Base-by-base conservation (phyloP, 23 red algal genomes). In the Agarophyton chilense region DNA sequence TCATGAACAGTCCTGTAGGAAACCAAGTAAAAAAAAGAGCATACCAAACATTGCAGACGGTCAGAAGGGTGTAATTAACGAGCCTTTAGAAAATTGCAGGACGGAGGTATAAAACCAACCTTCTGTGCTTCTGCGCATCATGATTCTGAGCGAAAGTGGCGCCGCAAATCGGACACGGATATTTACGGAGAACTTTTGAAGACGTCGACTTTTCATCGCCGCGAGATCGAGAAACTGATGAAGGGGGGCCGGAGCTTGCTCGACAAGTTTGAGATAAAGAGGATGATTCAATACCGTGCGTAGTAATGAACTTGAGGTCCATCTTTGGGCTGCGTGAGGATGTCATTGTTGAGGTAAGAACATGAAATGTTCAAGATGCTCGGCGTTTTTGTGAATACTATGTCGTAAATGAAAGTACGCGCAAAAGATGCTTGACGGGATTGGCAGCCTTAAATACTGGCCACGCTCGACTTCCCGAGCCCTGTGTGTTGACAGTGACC, bases 1-100 rank as follows among this genome's bases (percentile, higher is more conserved):
- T 89, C 85, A 67, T 89, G 85, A 29, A 89, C 85, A 10, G 68
- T 74, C 21, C 68, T 74, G 68, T 35, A n/a, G n/a, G n/a, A n/a
- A n/a, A n/a, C n/a, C n/a, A n/a, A n/a, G n/a, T n/a, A n/a, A n/a
- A n/a, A n/a, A n/a, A n/a, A 5, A 47, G 43, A 2, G 16, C 60
- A 65, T 36, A 36, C 1, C 31, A 1, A 17, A 54, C 2, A 58
- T 25, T 12, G 16, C 60, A 65, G 0, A 17, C 35, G 60, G 60
- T 65, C 35, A 65, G 60, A 65, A 65, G 17, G 28, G 0, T 74
- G 24, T 47, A 13, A 6, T 29, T 0, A 74, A 47, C 0, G 2
- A 36, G 2, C 16, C 29, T 33, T 29, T 8, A 29, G 60, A 2
- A 14, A 29, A 11, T 35, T 17, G 9, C 29, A 4, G 22, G 1